Percentiles rank a stretch among this genome's conserved stretches.
phyloP scores from a whole-genome alignment of 1,284 basidiomycete species.

The Leccinum griseonigrum region DNA sequence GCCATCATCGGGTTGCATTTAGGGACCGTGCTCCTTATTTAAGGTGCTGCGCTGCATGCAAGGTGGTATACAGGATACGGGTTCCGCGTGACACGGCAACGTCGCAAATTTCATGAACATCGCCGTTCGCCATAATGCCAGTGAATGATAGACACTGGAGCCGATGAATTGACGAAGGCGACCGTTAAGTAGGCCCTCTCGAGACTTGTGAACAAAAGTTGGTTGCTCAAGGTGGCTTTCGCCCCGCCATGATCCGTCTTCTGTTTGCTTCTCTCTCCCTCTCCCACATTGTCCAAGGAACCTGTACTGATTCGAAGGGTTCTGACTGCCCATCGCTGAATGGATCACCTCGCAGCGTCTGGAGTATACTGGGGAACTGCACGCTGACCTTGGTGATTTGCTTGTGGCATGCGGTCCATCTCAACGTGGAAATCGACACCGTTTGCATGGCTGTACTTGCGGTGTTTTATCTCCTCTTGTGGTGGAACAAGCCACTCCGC shows the following conservation, averaged over 20 bases:
- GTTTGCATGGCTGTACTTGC: not conserved
- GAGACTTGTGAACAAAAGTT: slow-evolving; percentile 1
- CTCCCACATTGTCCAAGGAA: not conserved
- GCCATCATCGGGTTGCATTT: not conserved
- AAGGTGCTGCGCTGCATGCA: not conserved
- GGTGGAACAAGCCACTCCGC: not conserved
- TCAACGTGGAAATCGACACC: not conserved
- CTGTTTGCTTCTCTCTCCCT: not conserved
- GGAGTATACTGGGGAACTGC: not conserved
- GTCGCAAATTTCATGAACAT: not conserved
- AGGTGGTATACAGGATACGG: not conserved
- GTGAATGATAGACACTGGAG: not conserved
- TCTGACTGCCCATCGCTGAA: not conserved
- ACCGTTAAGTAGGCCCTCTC: not conserved
- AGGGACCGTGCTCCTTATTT: not conserved
- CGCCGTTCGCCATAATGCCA: not conserved
- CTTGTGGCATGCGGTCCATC: not conserved
- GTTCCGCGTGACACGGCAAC: not conserved
- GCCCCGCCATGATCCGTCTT: not conserved
- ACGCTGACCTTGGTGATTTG: not conserved
- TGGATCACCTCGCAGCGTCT: not conserved
- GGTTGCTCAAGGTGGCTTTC: not conserved
- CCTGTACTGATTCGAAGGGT: not conserved
- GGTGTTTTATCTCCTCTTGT: not conserved
- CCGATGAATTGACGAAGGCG: not conserved